Base-by-base conservation (phyloP, 345 rosid genomes). In the Syzygium grande region DNA sequence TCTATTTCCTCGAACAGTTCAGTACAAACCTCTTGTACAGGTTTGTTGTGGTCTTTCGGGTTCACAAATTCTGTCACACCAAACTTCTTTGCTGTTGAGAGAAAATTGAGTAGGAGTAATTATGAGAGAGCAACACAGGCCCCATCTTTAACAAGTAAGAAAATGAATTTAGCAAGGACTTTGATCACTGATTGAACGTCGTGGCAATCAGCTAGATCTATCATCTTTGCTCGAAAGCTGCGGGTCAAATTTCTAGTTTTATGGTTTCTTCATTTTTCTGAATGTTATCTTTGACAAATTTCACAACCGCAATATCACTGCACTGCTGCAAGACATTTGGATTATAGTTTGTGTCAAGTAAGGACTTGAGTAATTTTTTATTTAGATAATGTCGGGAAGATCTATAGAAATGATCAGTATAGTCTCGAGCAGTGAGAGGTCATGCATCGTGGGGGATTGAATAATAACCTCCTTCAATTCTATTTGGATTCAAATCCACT, bases 1-100 rank as follows among this genome's bases (percentile, higher is more conserved):
- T 34, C 49, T 19, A 38, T 73, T 34, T 63, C 41, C 21, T 51
- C 12, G 27, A 52, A 9, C 59, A 58, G 30, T n/a, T 34, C 49
- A 23, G 52, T 54, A 52, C 85, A n/a, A 46, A 91, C 93, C 92
- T 91, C 90, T 65, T 90, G 92, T 84, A 92, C 87, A 51, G 92
- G 94, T 83, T 55, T 92, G 25, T 88, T 61, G 34, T 90, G 87
- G 87, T 92, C 92, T 52, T 89, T 91, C 5, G 91, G 90, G 85
- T 92, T 90, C 88, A 91, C 90, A 52, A 90, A 92, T 11, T 91
- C 94, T n/a, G 90, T 89, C 30, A 91, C 87, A 51, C 94, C 94
- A 86, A 92, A 91, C 84, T 89, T 90, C 91, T 92, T 91, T 68
- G 92, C 92, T 92, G 89, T 52, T 84, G 51, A 29, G 77, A 85